Evolutionary conservation across 768 basidiomycete genomes (phyloP), one percentile per base, ranked within the genome.

Genomic region (Tulasnella sp.): DNA sequence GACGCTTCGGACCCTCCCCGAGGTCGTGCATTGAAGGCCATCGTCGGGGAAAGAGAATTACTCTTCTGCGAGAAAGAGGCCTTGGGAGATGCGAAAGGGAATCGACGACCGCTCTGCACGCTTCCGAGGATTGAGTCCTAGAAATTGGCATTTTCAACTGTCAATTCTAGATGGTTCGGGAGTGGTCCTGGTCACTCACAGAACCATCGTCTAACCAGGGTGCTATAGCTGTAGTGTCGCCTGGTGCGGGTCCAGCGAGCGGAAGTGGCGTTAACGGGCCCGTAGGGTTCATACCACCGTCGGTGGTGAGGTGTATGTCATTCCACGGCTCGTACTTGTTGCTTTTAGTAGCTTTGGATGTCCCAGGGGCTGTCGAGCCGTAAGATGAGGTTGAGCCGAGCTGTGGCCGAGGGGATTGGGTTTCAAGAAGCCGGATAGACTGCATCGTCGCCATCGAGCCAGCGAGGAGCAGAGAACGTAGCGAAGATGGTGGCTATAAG

Each of bases 261-360:
- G n/a, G 45, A 5, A 21, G 10, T 27, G 45, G 45, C 45, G 19
- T 48, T 10, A 48, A 48, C n/a, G 45, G 19, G 10, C 34, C 34
- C 34, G 22, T 27, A 22, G 41, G 22, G 22, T 24, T 43, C 19
- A 55, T 41, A 41, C 17, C 54, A 17, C 54, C 54, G 19, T 55
- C 43, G 12, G 29, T 43, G 8, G 54, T 24, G 54, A 55, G 44
- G 42, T 55, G 54, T 22, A 55, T 55, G 54, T 55, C 54, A 41
- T 55, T 55, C 54, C 54, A 55, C 44, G 54, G 54, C 43, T 55
- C 54, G 54, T 45, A 55, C 29, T 34, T 34, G 38, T 44, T 44
- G 45, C 8, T 27, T 5, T 48, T 48, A 21, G 45, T 19, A 38
- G 34, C 15, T n/a, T n/a, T n/a, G n/a, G n/a, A n/a, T 15, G 34